A percentile compares a stretch with the other conserved stretches of the same genome.
These are phyloP conservation scores for Wickerhamomyces rabaulensis DNA, from an alignment of 805 yeast species.

Conservation along the genomic window DNA sequence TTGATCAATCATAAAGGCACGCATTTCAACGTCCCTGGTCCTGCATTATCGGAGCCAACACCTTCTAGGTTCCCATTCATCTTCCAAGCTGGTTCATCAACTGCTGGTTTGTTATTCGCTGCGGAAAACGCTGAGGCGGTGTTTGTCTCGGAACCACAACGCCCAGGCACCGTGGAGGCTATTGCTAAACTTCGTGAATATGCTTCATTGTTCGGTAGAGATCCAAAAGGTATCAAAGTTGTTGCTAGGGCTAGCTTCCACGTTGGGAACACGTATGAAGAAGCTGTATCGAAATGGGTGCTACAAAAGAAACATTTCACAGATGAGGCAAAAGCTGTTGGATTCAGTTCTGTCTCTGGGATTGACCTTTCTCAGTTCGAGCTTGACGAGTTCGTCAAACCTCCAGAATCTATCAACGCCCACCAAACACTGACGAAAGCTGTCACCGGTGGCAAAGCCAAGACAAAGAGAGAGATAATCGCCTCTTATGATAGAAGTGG, in stretches of 20 bases:
- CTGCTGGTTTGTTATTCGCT: conserved; percentile 34
- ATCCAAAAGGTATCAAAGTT: conserved; percentile 32
- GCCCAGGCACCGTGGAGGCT: conserved; percentile 12
- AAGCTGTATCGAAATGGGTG: conserved; percentile 25
- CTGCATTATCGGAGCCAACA: conserved; percentile 32
- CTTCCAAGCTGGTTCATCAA: conserved; percentile 38
- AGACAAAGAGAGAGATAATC: conserved; percentile 22
- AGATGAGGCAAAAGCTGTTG: not conserved
- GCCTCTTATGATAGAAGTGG: conserved; percentile 11
- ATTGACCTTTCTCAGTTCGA: conserved; percentile 8
- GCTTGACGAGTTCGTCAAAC: conserved; percentile 2
- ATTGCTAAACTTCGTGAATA: conserved; percentile 28
- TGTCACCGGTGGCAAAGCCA: conserved; percentile 17
- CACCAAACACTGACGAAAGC: conserved; percentile 27
- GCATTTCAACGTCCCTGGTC: conserved; percentile 23
- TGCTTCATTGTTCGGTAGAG: conserved; percentile 31
- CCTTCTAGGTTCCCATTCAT: conserved; percentile 38
- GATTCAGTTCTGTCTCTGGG: not conserved
- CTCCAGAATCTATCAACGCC: conserved; percentile 25
- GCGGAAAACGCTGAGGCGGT: conserved; percentile 37
- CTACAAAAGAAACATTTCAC: not conserved
- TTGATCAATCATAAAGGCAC: conserved; percentile 23
- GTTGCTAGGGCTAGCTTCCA: conserved; percentile 31
- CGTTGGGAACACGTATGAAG: conserved; percentile 34
- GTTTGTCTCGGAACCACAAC: conserved; percentile 27